A percentile compares a stretch with the other conserved stretches of the same genome.
Evolutionary conservation across 2,329 filamentous ascomycete genomes (phyloP).

Genomic region (Mycosphaerella sp.): DNA sequence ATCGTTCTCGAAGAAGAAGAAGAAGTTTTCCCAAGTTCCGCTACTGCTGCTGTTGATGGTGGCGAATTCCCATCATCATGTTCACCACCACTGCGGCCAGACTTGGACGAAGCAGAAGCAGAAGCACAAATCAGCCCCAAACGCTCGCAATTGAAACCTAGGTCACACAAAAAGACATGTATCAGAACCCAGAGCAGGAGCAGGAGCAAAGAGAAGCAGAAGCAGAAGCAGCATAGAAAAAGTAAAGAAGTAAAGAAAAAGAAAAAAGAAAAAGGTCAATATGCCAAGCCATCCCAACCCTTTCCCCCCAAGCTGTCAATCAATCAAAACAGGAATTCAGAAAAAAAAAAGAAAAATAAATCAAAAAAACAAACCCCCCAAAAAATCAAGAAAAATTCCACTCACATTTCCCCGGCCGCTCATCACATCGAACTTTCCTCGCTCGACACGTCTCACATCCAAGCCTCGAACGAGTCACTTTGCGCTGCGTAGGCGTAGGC

Average conservation of each 20-base stretch:
- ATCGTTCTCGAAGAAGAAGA: no score
- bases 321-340: no score
- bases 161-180: no score
- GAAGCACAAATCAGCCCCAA: constrained; percentile 21
- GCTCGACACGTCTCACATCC: constrained; percentile 24
- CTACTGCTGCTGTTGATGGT: neutral
- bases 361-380: no score
- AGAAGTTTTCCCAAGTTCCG: no score
- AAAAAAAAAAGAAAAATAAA: no score
- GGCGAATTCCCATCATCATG: neutral
- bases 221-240: no score
- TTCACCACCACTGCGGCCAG: no score
- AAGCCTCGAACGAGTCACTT: constrained; percentile 13
- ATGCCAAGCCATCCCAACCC: no score
- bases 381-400: neutral
- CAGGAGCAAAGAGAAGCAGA: neutral
- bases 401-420: constrained; percentile 15
- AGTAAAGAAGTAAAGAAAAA: neutral
- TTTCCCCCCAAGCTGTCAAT: no score
- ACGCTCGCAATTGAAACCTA: constrained; percentile 22
- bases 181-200: neutral
- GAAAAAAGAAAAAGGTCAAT: neutral
- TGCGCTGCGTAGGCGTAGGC: neutral
- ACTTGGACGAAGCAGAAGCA: neutral
- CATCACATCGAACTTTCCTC: constrained; percentile 22